Evolutionary conservation across 2,329 filamentous ascomycete species (phyloP).

Genomic region (Phyllosticta capitalensis): DNA sequence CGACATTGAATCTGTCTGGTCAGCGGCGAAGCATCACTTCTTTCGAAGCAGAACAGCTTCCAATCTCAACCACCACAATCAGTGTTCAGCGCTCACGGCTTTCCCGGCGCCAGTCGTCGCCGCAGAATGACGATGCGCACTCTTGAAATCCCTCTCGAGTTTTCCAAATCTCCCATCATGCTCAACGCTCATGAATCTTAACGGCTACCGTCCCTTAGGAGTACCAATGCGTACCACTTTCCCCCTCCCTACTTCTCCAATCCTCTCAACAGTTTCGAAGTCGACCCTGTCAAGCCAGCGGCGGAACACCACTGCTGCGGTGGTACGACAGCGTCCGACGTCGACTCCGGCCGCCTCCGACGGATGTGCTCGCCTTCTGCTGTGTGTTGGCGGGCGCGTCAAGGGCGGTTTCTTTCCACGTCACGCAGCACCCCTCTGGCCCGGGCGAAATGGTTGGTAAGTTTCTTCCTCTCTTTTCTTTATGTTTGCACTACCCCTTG

Average conservation of each 20-base stretch:
- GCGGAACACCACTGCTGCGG: background rate
- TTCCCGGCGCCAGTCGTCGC: too few species aligned
- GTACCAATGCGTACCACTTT: background rate
- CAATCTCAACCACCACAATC: too few species aligned
- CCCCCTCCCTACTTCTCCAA: background rate
- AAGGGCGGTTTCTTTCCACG: background rate
- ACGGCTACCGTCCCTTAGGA: too few species aligned
- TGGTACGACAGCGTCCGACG: background rate
- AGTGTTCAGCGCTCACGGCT: too few species aligned
- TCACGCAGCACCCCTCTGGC: background rate
- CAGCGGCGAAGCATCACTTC: too few species aligned
- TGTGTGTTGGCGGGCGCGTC: background rate
- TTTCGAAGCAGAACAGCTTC: too few species aligned
- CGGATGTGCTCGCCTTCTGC: background rate
- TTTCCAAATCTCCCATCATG: too few species aligned
- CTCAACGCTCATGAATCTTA: too few species aligned
- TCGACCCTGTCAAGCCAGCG: background rate
- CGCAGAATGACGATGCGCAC: too few species aligned
- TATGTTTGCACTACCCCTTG: background rate
- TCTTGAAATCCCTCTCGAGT: too few species aligned
- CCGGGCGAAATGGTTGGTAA: background rate
- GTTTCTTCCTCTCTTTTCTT: background rate
- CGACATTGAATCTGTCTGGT: too few species aligned
- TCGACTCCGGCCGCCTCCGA: background rate
- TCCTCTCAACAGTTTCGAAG: background rate